phyloP scores from a whole-genome alignment of 192 early-diverging fungal species.

The Entophlyctis luteolus region DNA sequence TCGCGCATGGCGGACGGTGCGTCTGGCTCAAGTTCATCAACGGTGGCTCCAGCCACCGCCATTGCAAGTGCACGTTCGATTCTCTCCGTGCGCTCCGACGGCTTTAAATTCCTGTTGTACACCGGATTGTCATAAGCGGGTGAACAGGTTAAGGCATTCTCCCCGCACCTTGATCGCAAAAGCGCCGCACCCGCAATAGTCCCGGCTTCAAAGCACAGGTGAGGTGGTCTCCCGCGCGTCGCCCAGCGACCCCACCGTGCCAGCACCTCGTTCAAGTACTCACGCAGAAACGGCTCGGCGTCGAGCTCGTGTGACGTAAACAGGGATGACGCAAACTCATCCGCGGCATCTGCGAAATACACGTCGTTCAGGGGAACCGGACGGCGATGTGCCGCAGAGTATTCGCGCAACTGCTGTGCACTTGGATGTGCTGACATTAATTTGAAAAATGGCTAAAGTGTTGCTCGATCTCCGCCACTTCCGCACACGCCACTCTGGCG shows the following conservation, averaged over 20 bases:
- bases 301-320: conserved; percentile 25
- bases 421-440: too few relatives aligned
- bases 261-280: conserved; percentile 31
- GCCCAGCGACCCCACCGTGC: conserved; percentile 38
- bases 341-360: conserved; percentile 23
- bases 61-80: conserved; percentile 30
- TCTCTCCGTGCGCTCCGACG: conserved; percentile 27
- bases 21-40: conserved; percentile 39
- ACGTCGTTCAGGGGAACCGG: conserved; percentile 11
- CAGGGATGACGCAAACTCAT: conserved; percentile 14
- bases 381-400: conserved; percentile 5
- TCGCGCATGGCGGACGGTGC: conserved; percentile 32
- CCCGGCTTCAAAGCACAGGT: conserved; percentile 41
- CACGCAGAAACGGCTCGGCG: conserved; percentile 23
- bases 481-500: too few relatives aligned
- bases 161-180: conserved; percentile 12
- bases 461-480: too few relatives aligned
- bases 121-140: not conserved
- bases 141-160: not conserved
- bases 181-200: conserved; percentile 25
- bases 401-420: not conserved
- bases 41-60: conserved; percentile 30
- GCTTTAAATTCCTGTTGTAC: too few relatives aligned
- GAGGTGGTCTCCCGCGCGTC: conserved; percentile 27
- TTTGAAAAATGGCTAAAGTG: too few relatives aligned